These are phyloP conservation scores for Aspergillus heteromorphus DNA, from an alignment of 495 filamentous ascomycete species.

Conservation along the genomic window DNA sequence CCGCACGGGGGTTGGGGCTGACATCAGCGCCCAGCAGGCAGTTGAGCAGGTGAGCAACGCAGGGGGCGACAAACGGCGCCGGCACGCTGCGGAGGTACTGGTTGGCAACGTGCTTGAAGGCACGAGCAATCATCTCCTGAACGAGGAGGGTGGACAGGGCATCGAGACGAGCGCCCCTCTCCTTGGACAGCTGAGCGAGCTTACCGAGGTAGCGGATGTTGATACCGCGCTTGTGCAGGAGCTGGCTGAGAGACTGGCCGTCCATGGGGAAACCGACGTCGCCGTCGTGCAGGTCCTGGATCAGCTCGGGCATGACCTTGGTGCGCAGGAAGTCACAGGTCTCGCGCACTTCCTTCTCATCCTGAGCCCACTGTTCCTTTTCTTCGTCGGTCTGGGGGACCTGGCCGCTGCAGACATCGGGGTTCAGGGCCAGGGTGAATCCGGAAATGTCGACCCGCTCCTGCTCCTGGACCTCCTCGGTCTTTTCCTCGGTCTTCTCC, in stretches of 20 bases:
- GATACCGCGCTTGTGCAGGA: slow-evolving; percentile 95
- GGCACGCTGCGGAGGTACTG: slow-evolving; percentile 77
- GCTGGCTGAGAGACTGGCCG: slow-evolving; percentile 77
- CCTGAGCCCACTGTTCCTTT: slow-evolving; percentile 74
- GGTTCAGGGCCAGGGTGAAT: slow-evolving; percentile 87
- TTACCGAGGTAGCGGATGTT: slow-evolving; percentile 94
- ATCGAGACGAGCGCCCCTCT: slow-evolving; percentile 63
- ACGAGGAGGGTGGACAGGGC: slow-evolving; percentile 70
- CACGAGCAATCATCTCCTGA: slow-evolving; percentile 90
- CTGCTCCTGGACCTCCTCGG: slow-evolving; percentile 36
- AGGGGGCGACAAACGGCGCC: slow-evolving; percentile 65
- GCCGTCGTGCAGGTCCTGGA: slow-evolving; percentile 81
- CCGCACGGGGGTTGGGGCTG: slow-evolving; percentile 69
- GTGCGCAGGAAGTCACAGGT: slow-evolving; percentile 73
- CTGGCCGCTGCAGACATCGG: slow-evolving; percentile 92
- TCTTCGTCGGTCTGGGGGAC: slow-evolving; percentile 84
- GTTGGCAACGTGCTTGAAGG: slow-evolving; percentile 88
- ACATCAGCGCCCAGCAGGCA: slow-evolving; percentile 78
- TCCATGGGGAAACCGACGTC: slow-evolving; percentile 99
- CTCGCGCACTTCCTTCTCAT: slow-evolving; percentile 83
- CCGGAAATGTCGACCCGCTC: slow-evolving; percentile 74
- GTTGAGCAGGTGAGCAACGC: slow-evolving; percentile 86
- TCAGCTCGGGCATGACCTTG: slow-evolving; percentile 65
- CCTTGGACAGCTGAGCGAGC: slow-evolving; percentile 62
- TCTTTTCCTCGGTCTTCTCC: slow-evolving; percentile 23